A percentile compares a stretch with the other conserved stretches of the same genome.
These are phyloP conservation scores for Pseudogymnoascus sp. DNA, from an alignment of 2,329 filamentous ascomycete species.

Conservation along the genomic window DNA sequence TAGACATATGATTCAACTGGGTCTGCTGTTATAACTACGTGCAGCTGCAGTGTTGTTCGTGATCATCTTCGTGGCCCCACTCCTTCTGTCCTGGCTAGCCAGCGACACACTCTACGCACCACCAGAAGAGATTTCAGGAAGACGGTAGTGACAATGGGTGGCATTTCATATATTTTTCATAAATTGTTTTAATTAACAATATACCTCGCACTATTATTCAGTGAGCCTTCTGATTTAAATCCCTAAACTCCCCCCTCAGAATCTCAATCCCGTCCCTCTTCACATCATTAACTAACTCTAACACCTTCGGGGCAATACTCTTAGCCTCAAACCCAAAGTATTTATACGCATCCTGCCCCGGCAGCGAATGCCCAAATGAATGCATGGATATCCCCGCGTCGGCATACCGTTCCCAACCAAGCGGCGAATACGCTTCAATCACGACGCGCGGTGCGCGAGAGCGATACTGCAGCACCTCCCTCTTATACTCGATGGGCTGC, in stretches of 20 bases:
- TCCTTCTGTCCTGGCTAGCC: too few species aligned
- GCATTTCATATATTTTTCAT: too few species aligned
- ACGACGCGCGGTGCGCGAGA: conserved; percentile 42
- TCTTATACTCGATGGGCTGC: conserved; percentile 38
- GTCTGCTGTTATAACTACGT: neutral
- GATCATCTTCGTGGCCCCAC: too few species aligned
- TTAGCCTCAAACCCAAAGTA: conserved; percentile 47
- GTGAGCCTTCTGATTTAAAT: conserved; percentile 9
- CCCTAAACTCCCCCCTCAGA: conserved; percentile 15
- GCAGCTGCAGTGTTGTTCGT: neutral
- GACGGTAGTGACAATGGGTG: too few species aligned
- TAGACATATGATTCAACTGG: neutral
- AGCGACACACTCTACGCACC: too few species aligned
- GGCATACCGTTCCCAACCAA: conserved; percentile 54
- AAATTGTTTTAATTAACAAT: too few species aligned
- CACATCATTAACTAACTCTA: conserved; percentile 26
- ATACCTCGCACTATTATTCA: neutral
- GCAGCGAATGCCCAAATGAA: conserved; percentile 48
- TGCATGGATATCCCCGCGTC: conserved; percentile 47
- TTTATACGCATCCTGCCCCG: conserved; percentile 46
- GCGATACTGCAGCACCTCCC: conserved; percentile 37
- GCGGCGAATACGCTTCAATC: conserved; percentile 51
- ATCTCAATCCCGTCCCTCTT: conserved; percentile 22
- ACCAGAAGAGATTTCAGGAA: too few species aligned
- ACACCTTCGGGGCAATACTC: conserved; percentile 32